phyloP scores from a whole-genome alignment of 2,329 filamentous ascomycete species.

The Neoarthrinium moseri region DNA sequence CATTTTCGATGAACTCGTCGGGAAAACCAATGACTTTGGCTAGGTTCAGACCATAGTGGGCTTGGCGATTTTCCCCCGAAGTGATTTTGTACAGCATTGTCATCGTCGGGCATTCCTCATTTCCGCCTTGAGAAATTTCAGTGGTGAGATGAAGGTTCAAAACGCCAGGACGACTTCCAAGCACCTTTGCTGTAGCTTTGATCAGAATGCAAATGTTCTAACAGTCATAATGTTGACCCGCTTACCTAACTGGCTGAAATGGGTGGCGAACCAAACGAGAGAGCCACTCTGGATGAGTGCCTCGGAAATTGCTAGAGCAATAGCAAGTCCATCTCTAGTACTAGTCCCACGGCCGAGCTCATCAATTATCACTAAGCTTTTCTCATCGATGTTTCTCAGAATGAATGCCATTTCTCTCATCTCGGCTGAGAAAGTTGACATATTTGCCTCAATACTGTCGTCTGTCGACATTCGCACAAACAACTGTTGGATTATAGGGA shows the following conservation, averaged over 20 bases:
- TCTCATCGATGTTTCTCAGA: constrained; percentile 72
- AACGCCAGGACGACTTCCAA: constrained; percentile 74
- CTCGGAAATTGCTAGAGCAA: constrained; percentile 88
- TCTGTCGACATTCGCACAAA: constrained; percentile 87
- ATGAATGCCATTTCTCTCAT: constrained; percentile 98
- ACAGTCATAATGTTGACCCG: too few relatives aligned
- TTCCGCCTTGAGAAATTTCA: constrained; percentile 49
- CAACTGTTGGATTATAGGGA: constrained; percentile 77
- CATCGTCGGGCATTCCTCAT: constrained; percentile 58
- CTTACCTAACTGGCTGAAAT: constrained; percentile 75
- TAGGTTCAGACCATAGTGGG: constrained; percentile 81
- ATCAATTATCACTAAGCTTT: constrained; percentile 82
- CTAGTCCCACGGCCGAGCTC: constrained; percentile 91
- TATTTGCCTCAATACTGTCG: constrained; percentile 84
- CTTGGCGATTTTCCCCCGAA: constrained; percentile 66
- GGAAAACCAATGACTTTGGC: constrained; percentile 76
- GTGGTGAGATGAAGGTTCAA: constrained; percentile 80
- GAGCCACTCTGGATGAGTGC: constrained; percentile 77
- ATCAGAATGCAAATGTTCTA: background rate
- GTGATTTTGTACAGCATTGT: constrained; percentile 86
- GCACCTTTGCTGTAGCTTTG: constrained; percentile 57
- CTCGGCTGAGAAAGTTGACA: constrained; percentile 90
- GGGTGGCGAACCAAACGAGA: constrained; percentile 89
- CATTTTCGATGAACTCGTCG: constrained; percentile 61
- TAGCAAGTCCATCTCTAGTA: constrained; percentile 81